Evolutionary conservation across 2,329 filamentous ascomycete species (phyloP).

Genomic region (Neurospora sp.): DNA sequence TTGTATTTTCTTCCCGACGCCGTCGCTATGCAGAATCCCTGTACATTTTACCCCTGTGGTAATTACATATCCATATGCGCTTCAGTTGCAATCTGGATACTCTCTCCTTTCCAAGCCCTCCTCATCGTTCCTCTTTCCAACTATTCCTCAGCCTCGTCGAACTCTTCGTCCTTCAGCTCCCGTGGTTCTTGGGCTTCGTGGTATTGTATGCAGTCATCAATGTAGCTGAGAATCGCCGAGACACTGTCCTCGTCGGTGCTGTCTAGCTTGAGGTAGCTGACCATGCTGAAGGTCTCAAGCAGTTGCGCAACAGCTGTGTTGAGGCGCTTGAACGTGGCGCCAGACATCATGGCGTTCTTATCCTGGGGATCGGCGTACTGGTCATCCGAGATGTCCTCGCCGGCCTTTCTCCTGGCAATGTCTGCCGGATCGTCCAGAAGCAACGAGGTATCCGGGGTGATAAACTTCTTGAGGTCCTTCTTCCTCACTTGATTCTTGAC

Average conservation of each 20-base stretch:
- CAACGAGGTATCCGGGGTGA: conserved; percentile 74
- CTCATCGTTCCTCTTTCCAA: neutral
- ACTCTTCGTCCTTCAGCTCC: conserved; percentile 62
- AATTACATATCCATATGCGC: neutral
- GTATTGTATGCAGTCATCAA: conserved; percentile 88
- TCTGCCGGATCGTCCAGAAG: conserved; percentile 70
- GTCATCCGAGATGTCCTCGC: conserved; percentile 36
- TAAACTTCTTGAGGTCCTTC: conserved; percentile 80
- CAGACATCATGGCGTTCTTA: conserved; percentile 64
- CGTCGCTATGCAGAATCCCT: conserved; percentile 31
- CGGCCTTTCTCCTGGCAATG: conserved; percentile 30
- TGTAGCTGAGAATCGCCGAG: conserved; percentile 73
- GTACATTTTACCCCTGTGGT: neutral
- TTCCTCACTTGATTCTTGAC: conserved; percentile 82
- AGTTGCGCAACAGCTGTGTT: conserved; percentile 83
- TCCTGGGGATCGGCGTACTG: conserved; percentile 53
- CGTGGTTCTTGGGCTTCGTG: conserved; percentile 88
- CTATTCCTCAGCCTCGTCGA: conserved; percentile 33
- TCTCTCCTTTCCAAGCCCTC: neutral
- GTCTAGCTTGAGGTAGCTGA: conserved; percentile 86
- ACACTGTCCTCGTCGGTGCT: conserved; percentile 89
- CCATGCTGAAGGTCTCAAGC: conserved; percentile 97
- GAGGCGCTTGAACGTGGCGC: conserved; percentile 69
- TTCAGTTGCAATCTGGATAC: neutral
- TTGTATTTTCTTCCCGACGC: conserved; percentile 24